phyloP scores from a whole-genome alignment of 2,329 filamentous ascomycete species.

The Alternaria rosae region DNA sequence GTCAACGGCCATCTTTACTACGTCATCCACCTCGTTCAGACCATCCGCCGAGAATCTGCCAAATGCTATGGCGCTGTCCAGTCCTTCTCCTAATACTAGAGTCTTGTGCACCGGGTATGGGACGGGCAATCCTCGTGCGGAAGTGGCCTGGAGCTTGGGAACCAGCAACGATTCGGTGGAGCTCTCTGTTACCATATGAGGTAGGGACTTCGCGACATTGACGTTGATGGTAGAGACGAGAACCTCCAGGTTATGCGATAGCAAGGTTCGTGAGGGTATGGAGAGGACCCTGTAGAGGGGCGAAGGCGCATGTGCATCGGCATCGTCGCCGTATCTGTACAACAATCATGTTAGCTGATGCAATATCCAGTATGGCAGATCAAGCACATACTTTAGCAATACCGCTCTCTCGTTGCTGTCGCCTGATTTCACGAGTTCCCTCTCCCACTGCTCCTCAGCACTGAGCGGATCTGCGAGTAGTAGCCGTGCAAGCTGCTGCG shows the following conservation, averaged over 20 bases:
- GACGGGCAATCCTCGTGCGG: conserved; percentile 70
- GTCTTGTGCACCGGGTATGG: conserved; percentile 85
- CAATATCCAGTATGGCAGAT: background rate
- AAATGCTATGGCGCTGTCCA: conserved; percentile 70
- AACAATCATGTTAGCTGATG: conserved; percentile 23
- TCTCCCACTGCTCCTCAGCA: conserved; percentile 54
- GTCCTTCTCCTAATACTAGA: conserved; percentile 75
- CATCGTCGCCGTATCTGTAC: conserved; percentile 62
- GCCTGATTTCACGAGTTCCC: conserved; percentile 43
- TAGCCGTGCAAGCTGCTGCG: conserved; percentile 71
- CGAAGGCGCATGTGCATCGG: conserved; percentile 55
- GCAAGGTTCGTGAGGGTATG: conserved; percentile 68
- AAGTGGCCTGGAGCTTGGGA: conserved; percentile 72
- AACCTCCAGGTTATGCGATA: conserved; percentile 70
- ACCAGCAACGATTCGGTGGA: conserved; percentile 75
- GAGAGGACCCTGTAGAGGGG: conserved; percentile 67
- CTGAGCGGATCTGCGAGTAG: conserved; percentile 57
- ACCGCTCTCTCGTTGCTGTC: conserved; percentile 48
- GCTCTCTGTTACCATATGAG: conserved; percentile 44
- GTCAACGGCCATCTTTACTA: conserved; percentile 66
- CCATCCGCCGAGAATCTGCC: conserved; percentile 48
- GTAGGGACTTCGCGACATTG: conserved; percentile 46
- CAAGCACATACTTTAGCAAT: conserved; percentile 50
- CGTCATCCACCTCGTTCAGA: conserved; percentile 51
- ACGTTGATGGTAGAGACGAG: conserved; percentile 62